These are phyloP conservation scores for Syzygium oleosum DNA, from an alignment of 345 rosid genomes.

Conservation along the genomic window DNA sequence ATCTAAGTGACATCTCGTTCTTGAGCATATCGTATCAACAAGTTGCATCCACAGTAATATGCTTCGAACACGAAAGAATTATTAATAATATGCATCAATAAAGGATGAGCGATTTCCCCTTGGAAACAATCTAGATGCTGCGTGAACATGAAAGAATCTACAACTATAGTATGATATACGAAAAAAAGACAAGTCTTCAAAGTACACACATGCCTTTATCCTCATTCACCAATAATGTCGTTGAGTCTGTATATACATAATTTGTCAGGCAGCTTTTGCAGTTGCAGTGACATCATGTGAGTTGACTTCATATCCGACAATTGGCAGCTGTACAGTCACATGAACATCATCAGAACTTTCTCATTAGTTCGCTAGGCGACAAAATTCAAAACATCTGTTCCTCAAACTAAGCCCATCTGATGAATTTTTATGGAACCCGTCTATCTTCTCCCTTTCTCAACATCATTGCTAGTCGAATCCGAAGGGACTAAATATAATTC, in stretches of 20 bases:
- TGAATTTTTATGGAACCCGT: neutral
- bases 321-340: constrained; percentile 41
- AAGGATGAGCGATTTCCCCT: neutral
- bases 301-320: constrained; percentile 45
- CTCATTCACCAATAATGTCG: neutral
- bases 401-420: neutral
- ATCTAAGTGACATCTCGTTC: neutral
- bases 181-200: neutral
- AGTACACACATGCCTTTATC: neutral
- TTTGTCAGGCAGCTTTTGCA: neutral
- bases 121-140: neutral
- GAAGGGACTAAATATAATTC: neutral
- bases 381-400: neutral
- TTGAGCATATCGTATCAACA: neutral
- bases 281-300: neutral
- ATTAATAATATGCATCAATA: neutral
- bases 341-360: neutral
- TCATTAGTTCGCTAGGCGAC: neutral
- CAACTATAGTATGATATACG: neutral
- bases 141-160: neutral
- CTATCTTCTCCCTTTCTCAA: neutral
- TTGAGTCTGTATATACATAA: neutral
- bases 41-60: neutral
- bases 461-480: neutral
- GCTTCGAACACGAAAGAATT: neutral